A percentile compares a stretch with the other conserved stretches of the same genome.
These are phyloP conservation scores for Boletus sp. DNA, from an alignment of 768 basidiomycete species.

Conservation along the genomic window DNA sequence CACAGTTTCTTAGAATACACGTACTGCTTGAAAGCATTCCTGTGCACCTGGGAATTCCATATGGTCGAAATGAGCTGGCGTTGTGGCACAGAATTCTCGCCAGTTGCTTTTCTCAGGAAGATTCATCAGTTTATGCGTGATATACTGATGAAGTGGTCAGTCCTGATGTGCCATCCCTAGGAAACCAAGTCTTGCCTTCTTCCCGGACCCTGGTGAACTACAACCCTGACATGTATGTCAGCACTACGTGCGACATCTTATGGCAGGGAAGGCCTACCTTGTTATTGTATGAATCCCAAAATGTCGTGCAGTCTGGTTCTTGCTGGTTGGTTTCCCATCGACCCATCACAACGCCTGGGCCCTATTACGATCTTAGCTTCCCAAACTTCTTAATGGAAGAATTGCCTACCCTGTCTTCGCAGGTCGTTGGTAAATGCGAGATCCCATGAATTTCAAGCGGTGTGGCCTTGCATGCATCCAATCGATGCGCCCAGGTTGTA, in stretches of 20 bases:
- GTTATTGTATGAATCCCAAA: slow-evolving; percentile 25
- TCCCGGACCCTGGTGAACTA: slow-evolving; percentile 19
- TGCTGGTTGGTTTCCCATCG: slow-evolving; percentile 25
- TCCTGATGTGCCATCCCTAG: not conserved
- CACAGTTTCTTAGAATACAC: not conserved
- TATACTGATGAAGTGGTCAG: slow-evolving; percentile 17
- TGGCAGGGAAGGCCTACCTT: slow-evolving; percentile 12
- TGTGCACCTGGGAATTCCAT: not conserved
- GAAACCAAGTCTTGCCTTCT: slow-evolving; percentile 9
- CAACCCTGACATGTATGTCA: slow-evolving; percentile 20
- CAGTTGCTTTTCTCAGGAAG: slow-evolving; percentile 27
- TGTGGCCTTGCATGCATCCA: slow-evolving; percentile 23
- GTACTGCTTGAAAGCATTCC: not conserved
- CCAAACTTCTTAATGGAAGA: too few species aligned
- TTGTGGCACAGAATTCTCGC: slow-evolving; percentile 35
- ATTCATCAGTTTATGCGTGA: slow-evolving; percentile 26
- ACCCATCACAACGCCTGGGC: slow-evolving; percentile 21
- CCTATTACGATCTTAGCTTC: not conserved
- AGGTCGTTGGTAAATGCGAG: slow-evolving; percentile 14
- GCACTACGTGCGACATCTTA: not conserved
- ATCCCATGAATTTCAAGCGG: slow-evolving; percentile 23
- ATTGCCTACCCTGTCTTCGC: slow-evolving; percentile 21
- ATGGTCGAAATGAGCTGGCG: slow-evolving; percentile 24
- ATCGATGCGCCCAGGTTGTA: slow-evolving; percentile 8
- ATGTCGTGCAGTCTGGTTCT: slow-evolving; percentile 28